Conservation (phyloP, 257 asterid species). For the Misopates orontium region DNA sequence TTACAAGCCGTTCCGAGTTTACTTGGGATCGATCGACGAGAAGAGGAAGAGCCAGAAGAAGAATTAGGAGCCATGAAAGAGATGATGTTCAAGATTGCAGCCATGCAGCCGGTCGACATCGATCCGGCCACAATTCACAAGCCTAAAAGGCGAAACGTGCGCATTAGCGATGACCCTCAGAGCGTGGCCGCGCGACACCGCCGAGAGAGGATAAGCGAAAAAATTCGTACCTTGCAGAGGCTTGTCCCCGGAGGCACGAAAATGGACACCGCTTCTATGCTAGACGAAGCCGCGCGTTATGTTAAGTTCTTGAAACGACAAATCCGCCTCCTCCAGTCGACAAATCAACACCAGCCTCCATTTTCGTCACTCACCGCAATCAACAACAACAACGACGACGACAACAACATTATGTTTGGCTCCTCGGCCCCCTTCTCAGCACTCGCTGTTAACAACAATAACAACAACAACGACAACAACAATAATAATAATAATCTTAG, state of each 20-base stretch:
- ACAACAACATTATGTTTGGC: no score
- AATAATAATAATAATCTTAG: no score
- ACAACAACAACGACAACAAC: no score
- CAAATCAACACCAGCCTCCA: constrained; percentile 20
- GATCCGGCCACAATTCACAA: constrained; percentile 72
- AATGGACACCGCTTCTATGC: constrained; percentile 91
- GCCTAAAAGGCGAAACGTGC: constrained; percentile 69
- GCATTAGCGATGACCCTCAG: constrained; percentile 90
- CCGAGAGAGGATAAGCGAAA: constrained; percentile 86
- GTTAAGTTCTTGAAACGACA: constrained; percentile 80
- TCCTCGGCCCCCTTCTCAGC: no score
- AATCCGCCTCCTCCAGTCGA: constrained; percentile 55
- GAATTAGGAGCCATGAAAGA: constrained; percentile 84
- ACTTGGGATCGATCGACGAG: neutral
- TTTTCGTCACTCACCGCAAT: constrained; percentile 25
- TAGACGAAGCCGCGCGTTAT: constrained; percentile 86
- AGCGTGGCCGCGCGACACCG: constrained; percentile 92
- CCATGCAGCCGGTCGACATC: constrained; percentile 92
- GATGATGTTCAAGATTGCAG: constrained; percentile 90
- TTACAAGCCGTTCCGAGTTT: neutral
- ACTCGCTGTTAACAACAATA: no score
- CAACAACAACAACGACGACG: no score
- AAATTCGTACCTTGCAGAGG: constrained; percentile 67
- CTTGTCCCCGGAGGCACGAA: constrained; percentile 89
- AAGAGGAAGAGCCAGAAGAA: constrained; percentile 36